phyloP scores from a whole-genome alignment of 345 rosid species.

The Eucalyptus polybractea region DNA sequence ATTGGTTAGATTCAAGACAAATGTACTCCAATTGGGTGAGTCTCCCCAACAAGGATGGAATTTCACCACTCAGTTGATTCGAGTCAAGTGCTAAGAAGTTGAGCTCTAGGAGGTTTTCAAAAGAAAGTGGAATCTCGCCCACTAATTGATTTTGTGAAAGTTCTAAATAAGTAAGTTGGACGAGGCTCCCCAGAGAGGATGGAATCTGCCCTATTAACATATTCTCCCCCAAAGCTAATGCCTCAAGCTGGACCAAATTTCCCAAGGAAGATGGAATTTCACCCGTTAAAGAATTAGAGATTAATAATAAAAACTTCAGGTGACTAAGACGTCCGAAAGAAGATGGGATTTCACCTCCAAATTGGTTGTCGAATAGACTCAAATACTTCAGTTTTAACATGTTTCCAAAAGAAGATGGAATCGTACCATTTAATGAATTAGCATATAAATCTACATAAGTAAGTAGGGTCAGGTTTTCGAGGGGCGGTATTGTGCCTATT shows the following conservation, averaged over 20 bases:
- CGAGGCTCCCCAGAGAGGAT: background rate
- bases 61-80: background rate
- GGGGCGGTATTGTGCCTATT: accelerated
- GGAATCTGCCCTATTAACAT: background rate
- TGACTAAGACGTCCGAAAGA: background rate
- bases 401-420: no score
- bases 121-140: background rate
- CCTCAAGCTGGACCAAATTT: background rate
- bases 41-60: background rate
- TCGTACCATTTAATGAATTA: no score
- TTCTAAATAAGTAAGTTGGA: background rate
- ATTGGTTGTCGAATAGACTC: accelerated
- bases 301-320: accelerated
- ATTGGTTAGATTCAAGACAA: background rate
- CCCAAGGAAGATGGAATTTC: background rate
- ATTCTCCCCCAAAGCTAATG: accelerated
- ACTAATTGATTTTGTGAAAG: accelerated
- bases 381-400: background rate
- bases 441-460: accelerated
- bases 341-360: background rate
- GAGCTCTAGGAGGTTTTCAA: background rate
- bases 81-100: accelerated
- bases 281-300: background rate
- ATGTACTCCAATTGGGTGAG: background rate
- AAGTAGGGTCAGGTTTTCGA: background rate